Base-by-base conservation (phyloP, 2,329 filamentous ascomycete species). In the Aaosphaeria arxii region DNA sequence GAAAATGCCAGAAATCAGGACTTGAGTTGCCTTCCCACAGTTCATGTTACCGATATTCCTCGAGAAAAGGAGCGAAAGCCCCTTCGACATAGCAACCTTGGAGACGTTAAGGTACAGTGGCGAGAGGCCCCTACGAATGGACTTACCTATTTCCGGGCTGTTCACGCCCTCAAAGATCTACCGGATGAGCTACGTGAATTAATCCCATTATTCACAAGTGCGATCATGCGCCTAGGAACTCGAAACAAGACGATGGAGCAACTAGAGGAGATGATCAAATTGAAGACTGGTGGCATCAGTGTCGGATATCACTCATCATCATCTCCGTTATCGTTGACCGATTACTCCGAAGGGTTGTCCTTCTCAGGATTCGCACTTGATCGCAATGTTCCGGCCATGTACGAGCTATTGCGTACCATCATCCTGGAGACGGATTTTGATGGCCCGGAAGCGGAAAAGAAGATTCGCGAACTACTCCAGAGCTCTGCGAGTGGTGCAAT, bases 101-200 rank as follows among this genome's bases (percentile, higher is more conserved):
- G 82, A 39, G 79, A 81, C 35, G 81, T 87, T 38, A 83, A 86
- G 41, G 83, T 94, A 4, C 89, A 96, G 61, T 96, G 91, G 91
- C 86, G 87, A 44, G 89, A 95, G 69, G 90, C 91, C 6, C 88
- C 90, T 2, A 99, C 94, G 0, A 99, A 99, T 61, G 94, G 94
- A 0, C 75, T 99, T 49, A 97, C 92, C 1, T 99, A 99, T 68
- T 96, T 99, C 76, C 86, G 91, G 50, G 91, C 90, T 3, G 82
- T 97, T 67, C 91, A 95, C 65, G 79, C 82, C 0, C 77, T 97
- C 46, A 80, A 89, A 40, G 83, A 87, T 51, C 75, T 99, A 11
- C 90, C 92, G 0, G 86, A 92, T 52, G 89, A 96, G 53, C 79
- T 97, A 45, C 83, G 94, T 45, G 79, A 89, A 58, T 77, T 97